A percentile compares a stretch with the other conserved stretches of the same genome.
phyloP scores from a whole-genome alignment of 78 protist genomes.

The Dictyostelium intermedium region DNA sequence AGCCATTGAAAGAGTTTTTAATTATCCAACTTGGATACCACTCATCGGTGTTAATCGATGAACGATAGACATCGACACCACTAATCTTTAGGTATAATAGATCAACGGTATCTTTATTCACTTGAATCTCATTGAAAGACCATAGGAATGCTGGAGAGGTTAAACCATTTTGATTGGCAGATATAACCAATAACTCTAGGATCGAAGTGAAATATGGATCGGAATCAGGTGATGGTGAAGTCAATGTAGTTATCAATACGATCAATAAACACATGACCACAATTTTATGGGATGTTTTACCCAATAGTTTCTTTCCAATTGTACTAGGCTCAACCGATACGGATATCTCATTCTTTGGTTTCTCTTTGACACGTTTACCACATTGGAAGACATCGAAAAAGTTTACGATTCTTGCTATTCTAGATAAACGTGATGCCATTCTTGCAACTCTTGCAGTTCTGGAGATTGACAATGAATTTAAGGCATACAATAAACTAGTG shows the following conservation, averaged over 20 bases:
- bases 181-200: not conserved
- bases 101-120: not conserved
- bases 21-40: conserved; percentile 49
- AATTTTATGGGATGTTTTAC: conserved; percentile 36
- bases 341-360: not conserved
- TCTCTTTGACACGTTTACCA: not conserved
- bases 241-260: conserved; percentile 26
- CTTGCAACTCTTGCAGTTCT: conserved; percentile 69
- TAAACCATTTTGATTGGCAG: not conserved
- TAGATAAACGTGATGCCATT: conserved; percentile 50
- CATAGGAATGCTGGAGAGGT: not conserved
- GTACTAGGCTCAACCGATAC: conserved; percentile 29
- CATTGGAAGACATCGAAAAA: conserved; percentile 30
- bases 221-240: conserved; percentile 25
- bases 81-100: conserved; percentile 1
- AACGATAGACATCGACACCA: not conserved
- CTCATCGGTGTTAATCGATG: not conserved
- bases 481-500: not conserved
- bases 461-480: conserved; percentile 28
- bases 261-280: conserved; percentile 37
- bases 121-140: not conserved
- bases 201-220: not conserved
- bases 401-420: conserved; percentile 24
- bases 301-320: conserved; percentile 27
- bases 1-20: not conserved